Percentiles rank a stretch among this genome's conserved stretches.
Conservation (phyloP, 2,329 filamentous ascomycete species). For the Talaromyces sp. region DNA sequence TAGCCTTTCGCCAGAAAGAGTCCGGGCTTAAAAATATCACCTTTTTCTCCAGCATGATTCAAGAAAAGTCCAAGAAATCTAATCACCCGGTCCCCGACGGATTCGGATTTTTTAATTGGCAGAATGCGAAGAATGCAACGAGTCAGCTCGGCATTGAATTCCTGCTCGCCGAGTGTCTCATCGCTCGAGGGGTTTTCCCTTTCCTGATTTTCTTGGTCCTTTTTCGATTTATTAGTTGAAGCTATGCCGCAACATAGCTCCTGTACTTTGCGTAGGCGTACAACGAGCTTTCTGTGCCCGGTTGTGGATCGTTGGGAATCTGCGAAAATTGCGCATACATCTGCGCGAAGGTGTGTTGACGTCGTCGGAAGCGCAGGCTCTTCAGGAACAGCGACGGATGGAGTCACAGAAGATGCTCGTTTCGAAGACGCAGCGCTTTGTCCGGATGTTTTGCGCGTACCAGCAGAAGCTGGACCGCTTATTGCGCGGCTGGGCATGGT, state of each 20-base stretch:
- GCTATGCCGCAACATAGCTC: conserved; percentile 68
- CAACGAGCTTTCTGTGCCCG: conserved; percentile 81
- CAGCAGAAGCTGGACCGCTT: conserved; percentile 32
- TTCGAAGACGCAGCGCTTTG: conserved; percentile 79
- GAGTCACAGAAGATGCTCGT: conserved; percentile 61
- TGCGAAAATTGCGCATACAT: conserved; percentile 68
- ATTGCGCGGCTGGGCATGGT: conserved; percentile 38
- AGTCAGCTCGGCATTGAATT: conserved; percentile 82
- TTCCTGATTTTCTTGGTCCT: conserved; percentile 52
- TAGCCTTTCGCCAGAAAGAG: conserved; percentile 9
- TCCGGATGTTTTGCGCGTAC: conserved; percentile 36
- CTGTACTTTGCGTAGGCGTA: conserved; percentile 84
- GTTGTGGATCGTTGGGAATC: conserved; percentile 87
- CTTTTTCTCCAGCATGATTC: conserved; percentile 61
- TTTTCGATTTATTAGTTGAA: conserved; percentile 30
- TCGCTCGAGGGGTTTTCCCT: conserved; percentile 41
- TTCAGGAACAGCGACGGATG: conserved; percentile 53
- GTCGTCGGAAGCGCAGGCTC: conserved; percentile 48
- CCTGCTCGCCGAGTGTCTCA: conserved; percentile 72
- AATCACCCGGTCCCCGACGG: conserved; percentile 77
- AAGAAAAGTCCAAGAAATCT: conserved; percentile 86
- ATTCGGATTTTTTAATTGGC: conserved; percentile 86
- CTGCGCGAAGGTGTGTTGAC: conserved; percentile 60
- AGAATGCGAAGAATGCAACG: conserved; percentile 78
- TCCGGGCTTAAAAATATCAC: conserved; percentile 24